Evolutionary conservation across 2,329 filamentous ascomycete genomes (phyloP), one percentile per base, ranked within the genome.

Genomic region (Colletotrichum sp.): DNA sequence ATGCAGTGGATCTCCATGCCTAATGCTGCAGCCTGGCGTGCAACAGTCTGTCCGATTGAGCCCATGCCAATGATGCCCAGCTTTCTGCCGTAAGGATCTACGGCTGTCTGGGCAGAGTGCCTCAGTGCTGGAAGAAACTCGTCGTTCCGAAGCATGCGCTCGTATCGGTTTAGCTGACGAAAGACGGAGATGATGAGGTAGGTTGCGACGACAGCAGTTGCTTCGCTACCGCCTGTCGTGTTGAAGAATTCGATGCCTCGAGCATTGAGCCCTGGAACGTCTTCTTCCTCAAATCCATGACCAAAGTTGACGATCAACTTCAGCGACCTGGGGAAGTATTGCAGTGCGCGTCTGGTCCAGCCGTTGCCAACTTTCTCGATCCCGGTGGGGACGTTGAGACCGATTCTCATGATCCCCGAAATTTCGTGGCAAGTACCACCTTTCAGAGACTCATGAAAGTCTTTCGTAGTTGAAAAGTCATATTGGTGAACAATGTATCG

Each of bases 51-150:
- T 5, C 71, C 71, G 26, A 74, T 63, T 4, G 59, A 56, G 12
- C 71, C 71, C 71, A 70, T 70, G 24, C 71, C 71, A 1, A 74
- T 36, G 32, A 74, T 52, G 13, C 66, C 66, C 7, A 74, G 24
- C 7, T 43, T 59, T 24, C 63, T 74, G 6, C 71, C 26, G 21
- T 64, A 32, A 5, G 71, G 59, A n/a, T 70, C 66, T 3, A 52
- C 28, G 7, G 69, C 69, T 7, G 21, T 28, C 7, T 68, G 69
- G 1, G 69, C 55, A 2, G 63, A 72, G 1, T 72, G 62, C 4
- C 52, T 38, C 1, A 68, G 38, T 13, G 34, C 69, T 1, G 69
- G 34, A 3, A 67, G 16, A 21, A 72, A 67, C 18, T 64, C 59
- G 5, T 34, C 48, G 2, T 65, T 10, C 7, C 66, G 66, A 4